Base-by-base conservation (phyloP, 78 protist species). In the Dictyostelium intermedium region DNA sequence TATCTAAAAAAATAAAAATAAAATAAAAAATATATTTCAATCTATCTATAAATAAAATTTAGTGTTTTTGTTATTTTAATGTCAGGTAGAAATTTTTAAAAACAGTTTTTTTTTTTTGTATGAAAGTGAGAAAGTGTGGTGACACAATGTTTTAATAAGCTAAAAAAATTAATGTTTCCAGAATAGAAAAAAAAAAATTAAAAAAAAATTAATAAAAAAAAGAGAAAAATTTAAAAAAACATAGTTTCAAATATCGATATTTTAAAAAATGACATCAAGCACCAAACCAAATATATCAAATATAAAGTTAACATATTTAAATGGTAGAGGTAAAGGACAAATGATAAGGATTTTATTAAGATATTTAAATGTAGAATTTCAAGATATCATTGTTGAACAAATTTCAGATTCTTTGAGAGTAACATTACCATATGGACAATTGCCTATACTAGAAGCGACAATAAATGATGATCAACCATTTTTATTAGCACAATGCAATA, bases 241-340 rank as follows among this genome's bases (percentile, higher is more conserved):
- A 39, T 5, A 39, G 4, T n/a, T n/a, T n/a, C n/a, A 39, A 39
- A 5, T 39, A 39, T 5, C 4, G 10, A 39, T 39, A 39, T 39
- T 39, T 39, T 39, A 39, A 53, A 53, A 14, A 53, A 53, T 53
- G 63, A 53, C 63, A 50, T 14, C n/a, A 14, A 50, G n/a, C 4
- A 14, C 63, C 4, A 39, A 39, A 39, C 43, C 43, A 39, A 39
- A 39, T 39, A 39, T 39, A 39, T 13, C 63, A 53, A 53, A 53
- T 53, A 53, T 53, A 14, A 53, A 53, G 14, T 13, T 61, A 20
- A 61, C 72, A 8, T 85, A 85, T 35, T 85, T 85, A 11, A 56
- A 37, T 1, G 76, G 84, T n/a, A 73, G 84, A 85, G 92, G 92
- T 16, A 34, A 60, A 6, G 92, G 78, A 30, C 83, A 85, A 60